Base-by-base conservation (phyloP, 1,139 yeast species). In the Zygoascus meyerae region DNA sequence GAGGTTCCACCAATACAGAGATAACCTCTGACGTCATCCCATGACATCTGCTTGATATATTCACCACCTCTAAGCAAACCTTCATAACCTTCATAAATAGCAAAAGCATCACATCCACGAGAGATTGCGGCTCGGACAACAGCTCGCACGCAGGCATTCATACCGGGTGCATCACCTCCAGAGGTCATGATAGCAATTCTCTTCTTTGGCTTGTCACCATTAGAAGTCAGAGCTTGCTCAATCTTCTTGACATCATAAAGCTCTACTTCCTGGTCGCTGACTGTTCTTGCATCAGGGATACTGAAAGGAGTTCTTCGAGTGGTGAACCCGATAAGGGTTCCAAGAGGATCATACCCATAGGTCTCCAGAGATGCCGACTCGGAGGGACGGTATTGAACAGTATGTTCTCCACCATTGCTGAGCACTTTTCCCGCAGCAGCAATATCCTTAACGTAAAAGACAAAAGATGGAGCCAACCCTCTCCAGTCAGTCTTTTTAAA, bases 101-200 rank as follows among this genome's bases (percentile, higher is more conserved):
- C 97, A 63, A 75, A 92, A n/a, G 94, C 90, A 57, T 86, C 94
- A 68, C 97, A 92, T n/a, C 89, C 94, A 52, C 80, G 76, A 68
- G 74, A 78, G 53, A 92, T 85, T 44, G 95, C 95, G 2, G 96
- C 78, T 57, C 98, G 77, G 6, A 92, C 95, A 49, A 92, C 95
- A 1, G 97, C 94, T 56, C 98, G 76, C 14, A 92, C 98, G 44
- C 83, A 86, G 1, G 97, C 90, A 65, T 90, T 89, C 98, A 92
- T 92, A 55, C 98, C 98, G 18, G 95, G 98, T 40, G 97, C 89
- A 68, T 90, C 98, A 64, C 98, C 98, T 58, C 98, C 98, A 1
- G 96, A 86, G 1, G 98, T 92, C 92, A 92, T 86, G 45, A 92
- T 94, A 5, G 95, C 98, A 55, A 92, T 85, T 61, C 83, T 77